These are phyloP conservation scores for Xanthoparmelia taractica DNA, from an alignment of 495 filamentous ascomycete species.

Conservation along the genomic window DNA sequence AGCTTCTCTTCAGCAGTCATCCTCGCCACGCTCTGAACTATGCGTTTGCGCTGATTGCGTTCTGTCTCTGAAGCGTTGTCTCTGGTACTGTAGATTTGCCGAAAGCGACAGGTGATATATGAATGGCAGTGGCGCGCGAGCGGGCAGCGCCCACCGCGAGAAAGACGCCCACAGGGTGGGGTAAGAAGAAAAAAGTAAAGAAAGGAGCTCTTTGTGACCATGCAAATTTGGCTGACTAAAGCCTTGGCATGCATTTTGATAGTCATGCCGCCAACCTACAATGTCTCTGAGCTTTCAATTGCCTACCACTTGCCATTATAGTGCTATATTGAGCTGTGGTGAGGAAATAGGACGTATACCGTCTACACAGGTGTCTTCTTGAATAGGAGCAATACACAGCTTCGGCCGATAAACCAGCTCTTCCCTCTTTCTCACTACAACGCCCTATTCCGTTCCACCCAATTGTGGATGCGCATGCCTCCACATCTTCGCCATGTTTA, in stretches of 20 bases:
- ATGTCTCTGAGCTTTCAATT: no score
- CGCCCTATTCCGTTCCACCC: slow-evolving; percentile 28
- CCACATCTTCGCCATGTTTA: slow-evolving; percentile 44
- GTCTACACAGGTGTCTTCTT: no score
- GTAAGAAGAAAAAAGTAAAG: no score
- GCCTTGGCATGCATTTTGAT: no score
- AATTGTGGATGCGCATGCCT: slow-evolving; percentile 38
- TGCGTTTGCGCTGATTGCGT: neutral
- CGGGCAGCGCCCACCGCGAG: neutral
- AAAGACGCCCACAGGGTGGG: neutral
- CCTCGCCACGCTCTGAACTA: neutral
- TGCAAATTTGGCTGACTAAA: no score
- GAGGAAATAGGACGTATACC: no score
- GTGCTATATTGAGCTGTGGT: no score
- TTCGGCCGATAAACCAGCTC: slow-evolving; percentile 20
- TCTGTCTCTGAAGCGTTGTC: no score
- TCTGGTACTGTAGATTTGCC: neutral
- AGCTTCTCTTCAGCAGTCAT: neutral
- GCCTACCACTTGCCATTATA: no score
- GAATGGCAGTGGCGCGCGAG: neutral
- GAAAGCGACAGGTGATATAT: neutral
- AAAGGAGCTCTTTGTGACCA: no score
- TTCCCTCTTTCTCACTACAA: slow-evolving; percentile 18
- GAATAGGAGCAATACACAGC: slow-evolving; percentile 23
- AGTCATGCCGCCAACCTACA: no score